These are phyloP conservation scores for Sclerotinia trifoliorum DNA, from an alignment of 2,329 filamentous ascomycete genomes.

Conservation along the genomic window DNA sequence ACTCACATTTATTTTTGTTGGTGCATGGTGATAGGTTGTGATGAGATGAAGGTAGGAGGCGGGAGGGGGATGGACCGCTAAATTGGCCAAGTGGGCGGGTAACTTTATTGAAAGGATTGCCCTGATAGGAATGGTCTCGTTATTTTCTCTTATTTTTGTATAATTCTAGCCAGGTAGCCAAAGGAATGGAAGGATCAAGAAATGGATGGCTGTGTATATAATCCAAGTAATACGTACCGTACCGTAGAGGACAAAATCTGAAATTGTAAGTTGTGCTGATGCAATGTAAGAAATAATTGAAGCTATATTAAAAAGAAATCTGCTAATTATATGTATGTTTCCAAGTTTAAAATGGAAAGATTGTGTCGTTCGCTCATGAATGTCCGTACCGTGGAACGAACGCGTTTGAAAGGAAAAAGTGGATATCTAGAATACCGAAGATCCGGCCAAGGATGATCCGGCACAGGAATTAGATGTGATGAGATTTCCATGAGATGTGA, in stretches of 20 bases:
- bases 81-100: conserved; percentile 18
- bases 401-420: background rate
- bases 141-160: background rate
- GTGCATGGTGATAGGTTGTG: conserved; percentile 24
- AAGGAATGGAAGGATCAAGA: conserved; percentile 15
- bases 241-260: background rate
- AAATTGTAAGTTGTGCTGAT: background rate
- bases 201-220: background rate
- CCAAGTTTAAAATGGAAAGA: background rate
- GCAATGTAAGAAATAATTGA: background rate
- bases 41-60: background rate
- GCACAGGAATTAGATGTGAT: conserved; percentile 15
- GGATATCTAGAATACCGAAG: background rate
- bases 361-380: background rate
- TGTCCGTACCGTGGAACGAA: conserved; percentile 3
- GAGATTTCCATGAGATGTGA: conserved; percentile 1
- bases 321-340: background rate
- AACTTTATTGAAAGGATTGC: conserved; percentile 19
- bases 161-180: background rate
- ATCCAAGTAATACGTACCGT: conserved; percentile 2
- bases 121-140: conserved; percentile 3
- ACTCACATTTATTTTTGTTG: background rate
- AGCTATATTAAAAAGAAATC: conserved; percentile 3
- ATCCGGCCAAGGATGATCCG: background rate
- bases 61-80: conserved; percentile 11